Evolutionary conservation across 2,329 filamentous ascomycete genomes (phyloP).

Genomic region (Alternaria triticimaculans): DNA sequence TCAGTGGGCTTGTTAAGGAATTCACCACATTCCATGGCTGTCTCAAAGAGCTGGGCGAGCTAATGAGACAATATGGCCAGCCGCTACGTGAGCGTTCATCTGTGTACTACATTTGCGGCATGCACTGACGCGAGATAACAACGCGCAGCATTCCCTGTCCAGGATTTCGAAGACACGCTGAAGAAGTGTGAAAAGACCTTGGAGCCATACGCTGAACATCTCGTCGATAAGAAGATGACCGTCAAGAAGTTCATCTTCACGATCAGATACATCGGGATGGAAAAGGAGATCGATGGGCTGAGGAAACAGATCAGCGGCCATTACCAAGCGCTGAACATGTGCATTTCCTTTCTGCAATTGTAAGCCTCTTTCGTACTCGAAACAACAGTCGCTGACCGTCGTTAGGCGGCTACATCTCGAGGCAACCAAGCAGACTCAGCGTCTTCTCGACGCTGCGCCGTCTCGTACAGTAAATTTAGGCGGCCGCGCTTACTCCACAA

Average conservation of each 20-base stretch:
- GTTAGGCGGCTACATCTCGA: conserved; percentile 39
- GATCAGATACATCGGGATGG: conserved; percentile 43
- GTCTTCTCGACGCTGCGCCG: conserved; percentile 28
- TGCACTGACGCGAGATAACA: conserved; percentile 2
- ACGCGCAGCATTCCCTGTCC: conserved; percentile 35
- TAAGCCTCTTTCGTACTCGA: conserved; percentile 10
- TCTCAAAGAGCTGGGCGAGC: conserved; percentile 33
- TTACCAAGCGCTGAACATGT: conserved; percentile 41
- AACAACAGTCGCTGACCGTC: conserved; percentile 9
- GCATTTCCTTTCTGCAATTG: conserved; percentile 40
- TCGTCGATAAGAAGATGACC: conserved; percentile 42
- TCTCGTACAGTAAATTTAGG: conserved; percentile 36
- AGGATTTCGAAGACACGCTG: conserved; percentile 41
- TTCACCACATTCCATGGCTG: conserved; percentile 40
- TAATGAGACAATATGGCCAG: conserved; percentile 44
- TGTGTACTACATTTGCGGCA: neutral
- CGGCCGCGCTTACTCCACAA: conserved; percentile 32
- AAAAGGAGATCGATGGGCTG: conserved; percentile 41
- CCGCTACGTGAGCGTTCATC: neutral
- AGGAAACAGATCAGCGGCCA: conserved; percentile 39
- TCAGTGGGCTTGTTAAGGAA: conserved; percentile 39
- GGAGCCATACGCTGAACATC: conserved; percentile 36
- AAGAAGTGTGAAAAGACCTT: conserved; percentile 37
- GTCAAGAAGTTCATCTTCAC: conserved; percentile 39
- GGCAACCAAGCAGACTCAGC: conserved; percentile 30